Percentiles rank a stretch among this genome's conserved stretches.
These are phyloP conservation scores for Arachis hypogaea DNA, from an alignment of 306 rosid genomes.

Conservation along the genomic window DNA sequence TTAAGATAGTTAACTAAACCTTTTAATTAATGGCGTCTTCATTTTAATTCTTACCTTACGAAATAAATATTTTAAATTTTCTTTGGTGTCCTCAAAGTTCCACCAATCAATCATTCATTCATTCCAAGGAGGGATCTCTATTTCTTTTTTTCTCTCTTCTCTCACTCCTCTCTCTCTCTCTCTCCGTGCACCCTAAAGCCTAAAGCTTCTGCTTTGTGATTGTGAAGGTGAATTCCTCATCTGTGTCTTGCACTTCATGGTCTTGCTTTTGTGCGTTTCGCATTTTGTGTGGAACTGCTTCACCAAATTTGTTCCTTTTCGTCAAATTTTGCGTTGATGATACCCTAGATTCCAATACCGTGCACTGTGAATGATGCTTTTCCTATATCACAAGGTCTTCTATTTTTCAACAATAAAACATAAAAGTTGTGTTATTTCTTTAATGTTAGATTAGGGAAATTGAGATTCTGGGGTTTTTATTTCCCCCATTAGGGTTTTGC, in stretches of 20 bases:
- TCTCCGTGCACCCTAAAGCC: not conserved
- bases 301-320: slow-evolving; percentile 22
- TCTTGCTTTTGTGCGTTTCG: slow-evolving; percentile 4
- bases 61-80: slow-evolving; percentile 27
- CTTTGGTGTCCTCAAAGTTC: slow-evolving; percentile 41
- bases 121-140: slow-evolving; percentile 54
- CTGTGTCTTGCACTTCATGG: slow-evolving; percentile 25
- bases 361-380: slow-evolving; percentile 28
- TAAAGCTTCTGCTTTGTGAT: slow-evolving; percentile 32
- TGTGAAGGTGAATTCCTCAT: slow-evolving; percentile 49
- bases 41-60: slow-evolving; percentile 16
- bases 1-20: too few relatives aligned
- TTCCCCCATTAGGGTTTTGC: slow-evolving; percentile 48
- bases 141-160: slow-evolving; percentile 11
- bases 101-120: slow-evolving; percentile 67
- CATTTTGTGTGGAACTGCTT: slow-evolving; percentile 23
- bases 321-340: slow-evolving; percentile 23
- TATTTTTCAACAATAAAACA: not conserved
- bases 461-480: slow-evolving; percentile 43
- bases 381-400: slow-evolving; percentile 15
- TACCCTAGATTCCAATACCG: not conserved
- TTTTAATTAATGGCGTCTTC: slow-evolving; percentile 6
- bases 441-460: slow-evolving; percentile 40
- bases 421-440: slow-evolving; percentile 26
- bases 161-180: slow-evolving; percentile 22